phyloP scores from a whole-genome alignment of 1,284 basidiomycete genomes.

The Rhizoctonia solani region DNA sequence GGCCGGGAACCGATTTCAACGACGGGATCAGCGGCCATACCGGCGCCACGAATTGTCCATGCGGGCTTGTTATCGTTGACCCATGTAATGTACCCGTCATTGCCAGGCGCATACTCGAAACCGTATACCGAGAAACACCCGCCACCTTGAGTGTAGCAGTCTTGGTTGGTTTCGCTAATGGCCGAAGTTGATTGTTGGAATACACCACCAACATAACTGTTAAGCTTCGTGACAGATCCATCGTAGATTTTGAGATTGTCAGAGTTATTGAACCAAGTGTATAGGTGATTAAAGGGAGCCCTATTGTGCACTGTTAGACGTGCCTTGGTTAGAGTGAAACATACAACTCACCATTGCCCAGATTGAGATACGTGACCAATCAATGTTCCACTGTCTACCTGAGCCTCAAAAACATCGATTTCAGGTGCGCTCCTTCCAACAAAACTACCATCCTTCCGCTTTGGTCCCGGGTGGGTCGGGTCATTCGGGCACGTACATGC shows the following conservation, averaged over 20 bases:
- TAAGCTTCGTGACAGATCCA: constrained; percentile 50
- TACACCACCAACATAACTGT: constrained; percentile 58
- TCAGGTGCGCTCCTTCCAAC: constrained; percentile 65
- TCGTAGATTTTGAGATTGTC: constrained; percentile 54
- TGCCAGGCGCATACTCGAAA: constrained; percentile 65
- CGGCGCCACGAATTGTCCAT: constrained; percentile 72
- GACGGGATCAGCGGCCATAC: constrained; percentile 19
- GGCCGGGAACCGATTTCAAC: constrained; percentile 31
- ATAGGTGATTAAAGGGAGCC: constrained; percentile 57
- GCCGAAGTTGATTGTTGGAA: constrained; percentile 69
- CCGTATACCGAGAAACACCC: constrained; percentile 62
- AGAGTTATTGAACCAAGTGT: constrained; percentile 23
- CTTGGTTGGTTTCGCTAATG: constrained; percentile 52
- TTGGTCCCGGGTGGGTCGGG: constrained; percentile 72
- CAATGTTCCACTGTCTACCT: constrained; percentile 41
- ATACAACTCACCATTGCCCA: constrained; percentile 39
- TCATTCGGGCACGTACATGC: constrained; percentile 74
- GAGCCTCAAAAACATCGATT: constrained; percentile 46
- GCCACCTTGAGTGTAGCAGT: constrained; percentile 52
- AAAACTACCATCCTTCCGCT: constrained; percentile 57
- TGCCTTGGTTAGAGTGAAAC: background rate
- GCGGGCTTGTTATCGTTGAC: constrained; percentile 63
- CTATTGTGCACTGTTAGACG: too few species aligned
- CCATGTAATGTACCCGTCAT: constrained; percentile 78
- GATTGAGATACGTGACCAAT: constrained; percentile 64